Evolutionary conservation across 768 basidiomycete species (phyloP), one percentile per base, ranked within the genome.

Genomic region (Mycena kentingensis): DNA sequence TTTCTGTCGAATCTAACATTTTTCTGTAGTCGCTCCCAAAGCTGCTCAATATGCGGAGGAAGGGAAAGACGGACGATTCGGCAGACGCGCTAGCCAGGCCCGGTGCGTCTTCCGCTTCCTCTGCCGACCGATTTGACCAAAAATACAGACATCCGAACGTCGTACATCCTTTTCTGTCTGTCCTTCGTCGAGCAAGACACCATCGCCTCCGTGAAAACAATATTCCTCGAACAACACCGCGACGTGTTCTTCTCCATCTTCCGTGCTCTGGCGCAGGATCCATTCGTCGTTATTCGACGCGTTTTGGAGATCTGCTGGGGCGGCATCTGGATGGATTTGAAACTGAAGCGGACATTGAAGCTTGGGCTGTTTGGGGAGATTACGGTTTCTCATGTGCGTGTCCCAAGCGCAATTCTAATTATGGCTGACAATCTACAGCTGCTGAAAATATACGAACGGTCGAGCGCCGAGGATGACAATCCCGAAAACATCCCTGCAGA

Each of bases 301-400:
- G 74, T 92, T 7, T 77, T 94, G 3, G 89, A 91, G 66, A 73
- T 78, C 4, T 84, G 79, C 55, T 93, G 91, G 91, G 74, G 81
- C 3, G 84, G 87, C 12, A 71, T 93, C 10, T 92, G 87, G 88
- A 77, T 73, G 1, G 91, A 93, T 60, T 72, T 73, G 0, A 89
- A 85, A 65, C 65, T 93, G 55, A 88, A 82, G 62, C 74, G 87
- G 49, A 88, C 83, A 0, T 61, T 81, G 24, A 92, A 93, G 64
- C 75, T 94, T 8, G 75, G 77, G 5, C 62, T 90, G 12, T 94
- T 94, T 68, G 82, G 76, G 49, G 87, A 92, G 65, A 62, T 69
- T 3, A 84, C 81, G 0, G 71, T 92, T 22, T 74, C 75, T 1
- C 83, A 89, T 56, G 88, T 90, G 65, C 47, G 77, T 57, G 34